These are phyloP conservation scores for Globisporangium radiosum DNA, from an alignment of 352 stramenopile species.

Conservation along the genomic window DNA sequence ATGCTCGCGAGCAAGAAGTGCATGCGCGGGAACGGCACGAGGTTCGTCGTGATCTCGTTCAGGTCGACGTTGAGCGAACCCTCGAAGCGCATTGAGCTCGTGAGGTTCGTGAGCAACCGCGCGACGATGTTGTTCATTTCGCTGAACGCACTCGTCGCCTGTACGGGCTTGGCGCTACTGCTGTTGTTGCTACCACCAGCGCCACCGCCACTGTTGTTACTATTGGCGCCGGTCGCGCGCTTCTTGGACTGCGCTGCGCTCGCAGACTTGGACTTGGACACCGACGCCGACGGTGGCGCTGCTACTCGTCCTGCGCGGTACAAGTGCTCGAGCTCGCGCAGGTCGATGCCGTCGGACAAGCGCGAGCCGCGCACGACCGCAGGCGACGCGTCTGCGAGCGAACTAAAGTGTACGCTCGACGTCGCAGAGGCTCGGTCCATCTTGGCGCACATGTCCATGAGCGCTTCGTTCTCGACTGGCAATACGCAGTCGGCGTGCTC, in stretches of 20 bases:
- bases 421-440: slow-evolving; percentile 18
- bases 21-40: slow-evolving; percentile 98
- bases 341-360: slow-evolving; percentile 38
- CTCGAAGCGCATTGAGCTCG: slow-evolving; percentile 98
- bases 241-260: slow-evolving; percentile 11
- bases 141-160: slow-evolving; percentile 84
- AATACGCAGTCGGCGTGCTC: slow-evolving; percentile 88
- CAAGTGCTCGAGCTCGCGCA: slow-evolving; percentile 39
- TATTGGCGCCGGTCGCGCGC: slow-evolving; percentile 1
- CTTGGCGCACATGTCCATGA: slow-evolving; percentile 63
- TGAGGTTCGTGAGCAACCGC: slow-evolving; percentile 96
- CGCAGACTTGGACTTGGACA: background rate
- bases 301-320: slow-evolving; percentile 31
- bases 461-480: slow-evolving; percentile 88
- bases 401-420: slow-evolving; percentile 9
- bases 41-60: slow-evolving; percentile 99
- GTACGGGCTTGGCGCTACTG: slow-evolving; percentile 6
- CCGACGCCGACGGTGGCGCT: background rate
- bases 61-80: slow-evolving; percentile 98
- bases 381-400: slow-evolving; percentile 9
- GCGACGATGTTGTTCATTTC: slow-evolving; percentile 99
- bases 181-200: background rate
- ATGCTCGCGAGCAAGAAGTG: slow-evolving; percentile 95
- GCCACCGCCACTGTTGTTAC: too few species aligned
- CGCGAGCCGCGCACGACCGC: slow-evolving; percentile 28